A percentile compares a stretch with the other conserved stretches of the same genome.
phyloP scores from a whole-genome alignment of 768 basidiomycete genomes.

The Chalciporus pseudorubinellus region DNA sequence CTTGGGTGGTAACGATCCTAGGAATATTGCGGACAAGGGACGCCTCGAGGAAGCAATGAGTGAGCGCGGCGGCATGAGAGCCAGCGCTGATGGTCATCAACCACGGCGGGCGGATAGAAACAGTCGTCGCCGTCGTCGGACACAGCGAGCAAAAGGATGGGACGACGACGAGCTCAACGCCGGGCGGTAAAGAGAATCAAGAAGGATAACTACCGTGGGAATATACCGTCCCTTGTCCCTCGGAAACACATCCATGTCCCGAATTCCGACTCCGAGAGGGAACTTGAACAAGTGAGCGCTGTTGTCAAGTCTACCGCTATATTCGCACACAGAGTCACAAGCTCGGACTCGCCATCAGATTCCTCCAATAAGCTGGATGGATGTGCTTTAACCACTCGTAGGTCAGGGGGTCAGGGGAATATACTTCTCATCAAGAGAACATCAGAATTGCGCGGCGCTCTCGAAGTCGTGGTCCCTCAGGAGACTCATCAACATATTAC shows the following conservation, averaged over 20 bases:
- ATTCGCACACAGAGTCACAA: not conserved
- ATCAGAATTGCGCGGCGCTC: not conserved
- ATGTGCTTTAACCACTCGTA: not conserved
- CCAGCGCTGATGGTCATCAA: slow-evolving; percentile 28
- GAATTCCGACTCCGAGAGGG: slow-evolving; percentile 22
- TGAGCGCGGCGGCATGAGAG: slow-evolving; percentile 52
- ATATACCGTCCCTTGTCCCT: not conserved
- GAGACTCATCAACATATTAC: no score
- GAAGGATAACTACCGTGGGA: slow-evolving; percentile 30
- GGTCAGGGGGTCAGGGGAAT: not conserved
- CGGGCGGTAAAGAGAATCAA: slow-evolving; percentile 6
- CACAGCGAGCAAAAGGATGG: slow-evolving; percentile 24
- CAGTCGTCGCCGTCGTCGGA: slow-evolving; percentile 21
- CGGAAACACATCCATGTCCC: slow-evolving; percentile 4
- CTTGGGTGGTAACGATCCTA: slow-evolving; percentile 44
- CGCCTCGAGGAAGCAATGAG: slow-evolving; percentile 41
- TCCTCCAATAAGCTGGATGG: not conserved
- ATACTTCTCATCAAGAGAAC: not conserved
- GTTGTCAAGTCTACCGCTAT: slow-evolving; percentile 1
- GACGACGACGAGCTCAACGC: slow-evolving; percentile 24
- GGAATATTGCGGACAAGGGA: slow-evolving; percentile 61
- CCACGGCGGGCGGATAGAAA: slow-evolving; percentile 13
- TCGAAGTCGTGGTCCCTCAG: not conserved
- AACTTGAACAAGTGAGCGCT: not conserved
- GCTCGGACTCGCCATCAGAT: no score